These are phyloP conservation scores for Solidago caesia DNA, from an alignment of 129 eudicot genomes.

Conservation along the genomic window DNA sequence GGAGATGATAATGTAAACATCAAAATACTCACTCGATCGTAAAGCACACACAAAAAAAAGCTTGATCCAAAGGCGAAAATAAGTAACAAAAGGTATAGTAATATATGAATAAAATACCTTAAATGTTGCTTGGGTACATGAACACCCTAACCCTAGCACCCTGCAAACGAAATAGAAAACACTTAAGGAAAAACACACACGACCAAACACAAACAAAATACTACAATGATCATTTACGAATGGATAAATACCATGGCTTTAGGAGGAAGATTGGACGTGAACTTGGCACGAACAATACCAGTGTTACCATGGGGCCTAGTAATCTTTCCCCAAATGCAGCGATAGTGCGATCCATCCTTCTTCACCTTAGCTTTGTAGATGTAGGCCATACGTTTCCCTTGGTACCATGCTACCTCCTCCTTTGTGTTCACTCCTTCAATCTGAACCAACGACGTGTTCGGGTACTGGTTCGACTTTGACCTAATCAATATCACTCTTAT, in stretches of 20 bases:
- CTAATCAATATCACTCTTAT: slow-evolving; percentile 1
- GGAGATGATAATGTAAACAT: neutral
- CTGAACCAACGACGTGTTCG: slow-evolving; percentile 42
- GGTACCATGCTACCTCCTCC: slow-evolving; percentile 53
- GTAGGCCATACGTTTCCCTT: slow-evolving; percentile 49
- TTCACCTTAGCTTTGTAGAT: slow-evolving; percentile 48
- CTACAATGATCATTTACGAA: neutral
- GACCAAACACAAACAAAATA: neutral
- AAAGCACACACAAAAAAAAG: neutral
- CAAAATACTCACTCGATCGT: neutral
- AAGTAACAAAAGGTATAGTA: neutral
- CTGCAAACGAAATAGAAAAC: slow-evolving; percentile 31
- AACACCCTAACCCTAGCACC: slow-evolving; percentile 74
- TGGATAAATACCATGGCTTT: slow-evolving; percentile 37
- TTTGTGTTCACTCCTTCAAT: slow-evolving; percentile 49
- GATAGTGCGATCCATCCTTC: slow-evolving; percentile 39
- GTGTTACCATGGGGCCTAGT: slow-evolving; percentile 48
- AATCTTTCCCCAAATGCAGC: slow-evolving; percentile 49
- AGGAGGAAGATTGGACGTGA: slow-evolving; percentile 44
- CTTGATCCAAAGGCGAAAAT: neutral
- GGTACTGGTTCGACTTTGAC: slow-evolving; percentile 47
- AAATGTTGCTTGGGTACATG: slow-evolving; percentile 86
- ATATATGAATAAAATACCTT: slow-evolving; percentile 38
- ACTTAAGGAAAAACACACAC: neutral
- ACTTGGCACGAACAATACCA: slow-evolving; percentile 50